Evolutionary conservation across 73 alveolate genomes (phyloP).

Genomic region (Tetrahymena elliotti): DNA sequence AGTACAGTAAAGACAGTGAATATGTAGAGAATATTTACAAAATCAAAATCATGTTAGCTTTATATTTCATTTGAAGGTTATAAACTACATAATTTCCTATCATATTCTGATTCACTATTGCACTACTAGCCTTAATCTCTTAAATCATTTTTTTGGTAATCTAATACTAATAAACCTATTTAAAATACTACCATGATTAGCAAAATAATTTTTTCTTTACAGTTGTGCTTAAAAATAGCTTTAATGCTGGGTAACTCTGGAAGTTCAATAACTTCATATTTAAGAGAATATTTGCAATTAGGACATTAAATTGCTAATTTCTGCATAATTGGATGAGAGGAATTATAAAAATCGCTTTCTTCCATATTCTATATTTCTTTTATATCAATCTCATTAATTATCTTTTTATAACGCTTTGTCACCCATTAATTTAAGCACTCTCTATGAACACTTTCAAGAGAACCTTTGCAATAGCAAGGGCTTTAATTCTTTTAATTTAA

Average conservation of each 20-base stretch:
- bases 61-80: neutral
- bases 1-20: neutral
- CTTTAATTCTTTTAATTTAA: neutral
- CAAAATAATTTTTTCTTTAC: neutral
- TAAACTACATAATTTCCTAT: neutral
- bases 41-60: neutral
- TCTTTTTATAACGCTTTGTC: neutral
- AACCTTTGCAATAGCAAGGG: neutral
- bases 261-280: neutral
- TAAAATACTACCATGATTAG: neutral
- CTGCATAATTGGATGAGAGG: neutral
- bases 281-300: neutral
- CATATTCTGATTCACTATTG: neutral
- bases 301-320: neutral
- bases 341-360: neutral
- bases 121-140: neutral
- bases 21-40: neutral
- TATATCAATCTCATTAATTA: neutral
- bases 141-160: neutral
- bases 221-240: neutral
- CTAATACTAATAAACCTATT: neutral
- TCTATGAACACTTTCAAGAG: neutral
- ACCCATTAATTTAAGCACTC: neutral
- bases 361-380: neutral
- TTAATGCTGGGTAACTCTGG: neutral